Percentiles rank a stretch among this genome's conserved stretches.
Evolutionary conservation across 2,329 filamentous ascomycete genomes (phyloP).

Genomic region (Paecilomyces sp.): DNA sequence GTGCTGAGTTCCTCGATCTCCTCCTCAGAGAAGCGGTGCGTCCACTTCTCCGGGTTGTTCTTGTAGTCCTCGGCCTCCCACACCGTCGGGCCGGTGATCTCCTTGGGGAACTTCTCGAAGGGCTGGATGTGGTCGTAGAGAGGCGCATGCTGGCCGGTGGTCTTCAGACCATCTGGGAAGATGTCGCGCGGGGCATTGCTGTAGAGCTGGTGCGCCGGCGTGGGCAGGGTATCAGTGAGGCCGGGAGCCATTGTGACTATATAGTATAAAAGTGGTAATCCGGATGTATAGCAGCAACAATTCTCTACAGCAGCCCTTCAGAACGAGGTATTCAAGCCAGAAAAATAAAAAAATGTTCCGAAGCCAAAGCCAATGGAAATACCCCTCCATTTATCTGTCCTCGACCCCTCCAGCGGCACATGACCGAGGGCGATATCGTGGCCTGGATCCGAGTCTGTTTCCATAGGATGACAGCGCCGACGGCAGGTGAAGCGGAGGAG

Average conservation of each 20-base stretch:
- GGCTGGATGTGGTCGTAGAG: constrained; percentile 58
- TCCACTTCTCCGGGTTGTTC: constrained; percentile 61
- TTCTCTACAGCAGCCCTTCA: not conserved
- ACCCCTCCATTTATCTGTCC: not conserved
- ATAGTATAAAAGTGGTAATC: not conserved
- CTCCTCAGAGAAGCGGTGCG: constrained; percentile 58
- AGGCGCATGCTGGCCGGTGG: constrained; percentile 66
- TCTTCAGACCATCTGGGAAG: constrained; percentile 61
- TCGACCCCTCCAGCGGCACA: not conserved
- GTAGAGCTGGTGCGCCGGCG: constrained; percentile 28
- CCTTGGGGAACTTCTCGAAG: constrained; percentile 62
- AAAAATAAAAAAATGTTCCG: not conserved
- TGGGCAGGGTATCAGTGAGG: constrained; percentile 28
- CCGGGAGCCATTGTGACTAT: constrained; percentile 30
- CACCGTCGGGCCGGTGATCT: constrained; percentile 64
- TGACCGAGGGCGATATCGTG: not conserved
- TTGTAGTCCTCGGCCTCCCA: constrained; percentile 63
- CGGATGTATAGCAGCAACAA: not conserved
- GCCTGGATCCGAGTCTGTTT: not conserved
- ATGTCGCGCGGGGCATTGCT: constrained; percentile 35
- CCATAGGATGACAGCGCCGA: not conserved
- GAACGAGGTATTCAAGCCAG: not conserved
- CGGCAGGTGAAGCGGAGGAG: not conserved
- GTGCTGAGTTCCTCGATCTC: constrained; percentile 62
- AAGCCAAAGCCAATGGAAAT: not conserved